Evolutionary conservation across 2,329 filamentous ascomycete genomes (phyloP).

Genomic region (Emergomyces orientalis): DNA sequence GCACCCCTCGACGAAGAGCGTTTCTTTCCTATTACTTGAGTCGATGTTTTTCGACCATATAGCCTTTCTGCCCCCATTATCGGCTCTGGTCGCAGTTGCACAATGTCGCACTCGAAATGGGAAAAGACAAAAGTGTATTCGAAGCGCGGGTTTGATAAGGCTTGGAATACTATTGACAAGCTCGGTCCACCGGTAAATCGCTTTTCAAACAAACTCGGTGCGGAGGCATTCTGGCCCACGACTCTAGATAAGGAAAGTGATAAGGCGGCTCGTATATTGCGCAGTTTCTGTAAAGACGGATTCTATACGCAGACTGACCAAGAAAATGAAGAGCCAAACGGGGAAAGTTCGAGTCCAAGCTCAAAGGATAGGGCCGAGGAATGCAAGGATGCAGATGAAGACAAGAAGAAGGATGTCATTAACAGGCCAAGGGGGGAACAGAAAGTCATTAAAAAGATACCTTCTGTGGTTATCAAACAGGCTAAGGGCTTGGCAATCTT

Average conservation of each 20-base stretch:
- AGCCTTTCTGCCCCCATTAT: not conserved
- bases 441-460: conserved; percentile 70
- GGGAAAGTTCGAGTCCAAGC: conserved; percentile 11
- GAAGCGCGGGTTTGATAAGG: conserved; percentile 65
- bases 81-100: not conserved
- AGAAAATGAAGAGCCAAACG: conserved; percentile 35
- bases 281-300: conserved; percentile 79
- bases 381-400: not conserved
- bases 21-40: not conserved
- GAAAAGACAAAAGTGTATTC: conserved; percentile 43
- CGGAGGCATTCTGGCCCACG: conserved; percentile 76
- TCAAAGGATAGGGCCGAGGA: conserved; percentile 10
- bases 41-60: not conserved
- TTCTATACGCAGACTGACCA: conserved; percentile 56
- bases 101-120: conserved; percentile 39
- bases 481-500: conserved; percentile 88
- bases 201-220: conserved; percentile 70
- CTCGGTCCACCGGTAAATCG: conserved; percentile 68
- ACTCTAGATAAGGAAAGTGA: conserved; percentile 81
- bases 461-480: conserved; percentile 72
- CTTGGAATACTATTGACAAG: conserved; percentile 58
- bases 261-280: conserved; percentile 79
- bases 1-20: not conserved
- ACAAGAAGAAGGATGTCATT: conserved; percentile 35
- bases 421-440: conserved; percentile 52